phyloP scores from a whole-genome alignment of 1,139 yeast species.

The Petasospora rhodanensis region DNA sequence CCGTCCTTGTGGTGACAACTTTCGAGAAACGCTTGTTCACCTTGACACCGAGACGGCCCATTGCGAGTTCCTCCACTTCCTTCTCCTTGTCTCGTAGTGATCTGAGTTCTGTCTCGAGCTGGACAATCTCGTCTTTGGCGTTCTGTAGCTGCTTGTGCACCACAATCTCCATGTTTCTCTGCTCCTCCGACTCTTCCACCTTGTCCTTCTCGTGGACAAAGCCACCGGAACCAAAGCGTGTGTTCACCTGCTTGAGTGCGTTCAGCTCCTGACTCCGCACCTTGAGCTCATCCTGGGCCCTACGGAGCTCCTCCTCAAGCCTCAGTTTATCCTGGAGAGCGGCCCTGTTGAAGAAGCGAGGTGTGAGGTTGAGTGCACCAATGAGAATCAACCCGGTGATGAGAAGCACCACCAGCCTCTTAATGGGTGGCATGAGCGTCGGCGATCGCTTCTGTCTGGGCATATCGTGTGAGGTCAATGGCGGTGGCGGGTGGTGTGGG shows the following conservation, averaged over 20 bases:
- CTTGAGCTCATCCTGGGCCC: slow-evolving; percentile 5
- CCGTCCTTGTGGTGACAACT: slow-evolving; percentile 1
- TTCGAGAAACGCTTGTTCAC: slow-evolving; percentile 12
- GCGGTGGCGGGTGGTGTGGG: no score
- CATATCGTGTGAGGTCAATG: no score
- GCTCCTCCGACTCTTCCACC: slow-evolving; percentile 2
- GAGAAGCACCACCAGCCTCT: no score
- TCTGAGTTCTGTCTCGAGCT: slow-evolving; percentile 2
- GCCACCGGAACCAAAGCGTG: not conserved
- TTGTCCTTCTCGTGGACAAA: slow-evolving; percentile 4
- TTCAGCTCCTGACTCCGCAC: slow-evolving; percentile 6
- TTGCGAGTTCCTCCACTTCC: no score
- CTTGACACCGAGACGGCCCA: no score
- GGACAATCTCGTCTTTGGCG: slow-evolving; percentile 6
- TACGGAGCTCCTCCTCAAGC: slow-evolving; percentile 4
- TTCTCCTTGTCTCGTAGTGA: not conserved
- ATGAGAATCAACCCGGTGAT: no score
- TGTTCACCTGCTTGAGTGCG: slow-evolving; percentile 1
- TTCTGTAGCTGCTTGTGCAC: slow-evolving; percentile 1
- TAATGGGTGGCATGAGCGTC: no score
- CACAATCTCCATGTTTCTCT: slow-evolving; percentile 4
- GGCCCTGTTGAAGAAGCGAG: no score
- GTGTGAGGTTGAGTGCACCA: no score
- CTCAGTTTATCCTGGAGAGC: slow-evolving; percentile 2
- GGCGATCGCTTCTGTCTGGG: no score